These are phyloP conservation scores for Pseudomonodictys pantanalensis DNA, from an alignment of 495 filamentous ascomycete species.

Conservation along the genomic window DNA sequence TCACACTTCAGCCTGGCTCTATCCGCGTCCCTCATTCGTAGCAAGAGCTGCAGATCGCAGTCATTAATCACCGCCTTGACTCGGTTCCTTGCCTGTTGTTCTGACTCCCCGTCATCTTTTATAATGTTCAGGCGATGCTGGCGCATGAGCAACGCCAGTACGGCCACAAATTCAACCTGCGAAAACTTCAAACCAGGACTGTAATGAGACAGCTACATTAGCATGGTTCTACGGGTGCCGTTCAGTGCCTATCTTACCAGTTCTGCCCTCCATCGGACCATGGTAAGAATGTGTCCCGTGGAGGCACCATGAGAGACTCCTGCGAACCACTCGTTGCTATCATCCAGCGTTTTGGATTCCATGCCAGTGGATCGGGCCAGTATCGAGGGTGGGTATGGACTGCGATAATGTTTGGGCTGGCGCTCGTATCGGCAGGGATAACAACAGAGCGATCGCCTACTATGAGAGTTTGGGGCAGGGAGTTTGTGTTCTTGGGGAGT, in stretches of 20 bases:
- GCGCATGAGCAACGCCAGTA: constrained; percentile 1
- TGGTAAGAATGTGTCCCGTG: constrained; percentile 5
- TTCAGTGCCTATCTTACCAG: too few species aligned
- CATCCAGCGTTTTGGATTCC: constrained; percentile 40
- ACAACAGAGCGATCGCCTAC: constrained; percentile 30
- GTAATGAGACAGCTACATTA: too few species aligned
- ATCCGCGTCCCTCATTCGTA: neutral
- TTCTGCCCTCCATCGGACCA: constrained; percentile 18
- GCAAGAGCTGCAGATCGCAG: neutral
- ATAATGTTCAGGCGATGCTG: neutral
- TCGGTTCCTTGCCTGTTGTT: constrained; percentile 4
- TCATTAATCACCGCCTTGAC: constrained; percentile 5
- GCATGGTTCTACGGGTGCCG: too few species aligned
- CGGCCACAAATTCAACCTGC: constrained; percentile 28
- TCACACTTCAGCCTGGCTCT: neutral
- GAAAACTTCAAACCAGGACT: too few species aligned
- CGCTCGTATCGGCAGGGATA: constrained; percentile 40
- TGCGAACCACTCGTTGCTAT: neutral
- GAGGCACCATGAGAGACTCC: neutral
- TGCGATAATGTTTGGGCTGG: constrained; percentile 40
- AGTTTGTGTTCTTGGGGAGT: constrained; percentile 42
- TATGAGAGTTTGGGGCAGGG: constrained; percentile 28
- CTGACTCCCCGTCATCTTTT: constrained; percentile 1
- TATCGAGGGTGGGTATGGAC: constrained; percentile 45
- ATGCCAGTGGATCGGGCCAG: constrained; percentile 46